phyloP scores from a whole-genome alignment of 2,329 filamentous ascomycete genomes.

The Pseudogymnoascus sp. region DNA sequence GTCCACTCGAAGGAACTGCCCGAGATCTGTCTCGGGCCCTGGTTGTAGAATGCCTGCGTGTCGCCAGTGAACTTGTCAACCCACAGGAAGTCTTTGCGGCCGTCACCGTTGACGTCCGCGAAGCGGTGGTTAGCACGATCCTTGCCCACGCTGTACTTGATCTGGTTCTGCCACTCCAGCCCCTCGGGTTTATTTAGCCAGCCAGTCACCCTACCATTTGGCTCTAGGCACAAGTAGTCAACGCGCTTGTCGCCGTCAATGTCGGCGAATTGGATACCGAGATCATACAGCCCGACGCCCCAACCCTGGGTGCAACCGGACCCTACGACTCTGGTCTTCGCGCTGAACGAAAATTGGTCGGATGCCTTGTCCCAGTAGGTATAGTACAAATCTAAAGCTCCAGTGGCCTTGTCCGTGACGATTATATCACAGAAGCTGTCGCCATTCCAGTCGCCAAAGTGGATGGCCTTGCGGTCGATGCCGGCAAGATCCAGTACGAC shows the following conservation, averaged over 20 bases:
- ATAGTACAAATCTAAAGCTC: constrained; percentile 23
- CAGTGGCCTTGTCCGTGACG: constrained; percentile 23
- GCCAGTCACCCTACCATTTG: constrained; percentile 23
- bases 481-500: not conserved
- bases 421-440: constrained; percentile 32
- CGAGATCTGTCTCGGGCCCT: constrained; percentile 15
- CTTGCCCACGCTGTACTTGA: constrained; percentile 25
- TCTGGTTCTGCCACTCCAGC: constrained; percentile 21
- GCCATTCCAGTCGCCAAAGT: constrained; percentile 33
- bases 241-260: constrained; percentile 25
- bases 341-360: constrained; percentile 11
- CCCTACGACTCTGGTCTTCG: not conserved
- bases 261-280: constrained; percentile 29
- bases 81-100: constrained; percentile 30
- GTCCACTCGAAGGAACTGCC: constrained; percentile 19
- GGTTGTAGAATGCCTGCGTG: constrained; percentile 29
- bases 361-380: constrained; percentile 17
- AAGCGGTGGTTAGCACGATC: constrained; percentile 34
- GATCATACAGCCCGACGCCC: constrained; percentile 25
- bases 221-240: constrained; percentile 31
- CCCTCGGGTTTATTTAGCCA: constrained; percentile 21
- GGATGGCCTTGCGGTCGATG: constrained; percentile 25
- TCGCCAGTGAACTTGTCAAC: constrained; percentile 32
- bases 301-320: constrained; percentile 21
- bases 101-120: constrained; percentile 35